phyloP scores from a whole-genome alignment of 2,329 filamentous ascomycete species.

The Claviceps humidiphila region DNA sequence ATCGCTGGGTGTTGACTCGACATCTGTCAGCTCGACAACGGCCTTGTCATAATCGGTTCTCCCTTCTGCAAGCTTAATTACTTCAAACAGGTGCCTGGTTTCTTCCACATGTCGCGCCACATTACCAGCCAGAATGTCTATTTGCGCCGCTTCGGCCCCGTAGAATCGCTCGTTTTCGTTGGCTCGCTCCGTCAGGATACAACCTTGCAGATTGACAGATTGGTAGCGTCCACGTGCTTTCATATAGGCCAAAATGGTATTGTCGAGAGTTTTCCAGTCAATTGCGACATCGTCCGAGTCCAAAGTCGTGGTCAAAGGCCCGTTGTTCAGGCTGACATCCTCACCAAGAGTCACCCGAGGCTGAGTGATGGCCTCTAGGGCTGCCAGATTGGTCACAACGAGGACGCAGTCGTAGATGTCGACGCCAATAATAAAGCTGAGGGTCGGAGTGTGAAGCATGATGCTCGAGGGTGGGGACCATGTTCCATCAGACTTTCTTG shows the following conservation, averaged over 20 bases:
- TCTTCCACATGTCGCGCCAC: slow-evolving; percentile 41
- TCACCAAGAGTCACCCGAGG: slow-evolving; percentile 68
- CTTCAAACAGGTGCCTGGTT: slow-evolving; percentile 55
- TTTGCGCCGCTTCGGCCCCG: slow-evolving; percentile 32
- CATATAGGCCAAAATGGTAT: slow-evolving; percentile 44
- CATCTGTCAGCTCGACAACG: slow-evolving; percentile 50
- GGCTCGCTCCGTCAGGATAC: slow-evolving; percentile 39
- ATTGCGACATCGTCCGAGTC: slow-evolving; percentile 39
- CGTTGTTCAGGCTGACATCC: slow-evolving; percentile 63
- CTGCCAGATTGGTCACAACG: slow-evolving; percentile 77
- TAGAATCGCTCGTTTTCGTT: slow-evolving; percentile 52
- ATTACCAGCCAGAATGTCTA: slow-evolving; percentile 45
- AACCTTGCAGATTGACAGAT: slow-evolving; percentile 41
- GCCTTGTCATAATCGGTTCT: slow-evolving; percentile 59
- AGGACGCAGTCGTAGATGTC: slow-evolving; percentile 95
- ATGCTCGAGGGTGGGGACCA: slow-evolving; percentile 91
- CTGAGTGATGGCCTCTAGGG: slow-evolving; percentile 71
- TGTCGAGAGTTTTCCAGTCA: slow-evolving; percentile 37
- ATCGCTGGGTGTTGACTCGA: slow-evolving; percentile 64
- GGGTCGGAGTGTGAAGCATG: slow-evolving; percentile 73
- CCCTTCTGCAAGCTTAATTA: slow-evolving; percentile 79
- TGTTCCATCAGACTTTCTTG: slow-evolving; percentile 68
- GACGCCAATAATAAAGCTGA: slow-evolving; percentile 82
- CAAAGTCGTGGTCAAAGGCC: slow-evolving; percentile 48
- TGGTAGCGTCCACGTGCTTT: slow-evolving; percentile 45